Evolutionary conservation across 2,329 filamentous ascomycete species (phyloP).

Genomic region (Onygena corvina): DNA sequence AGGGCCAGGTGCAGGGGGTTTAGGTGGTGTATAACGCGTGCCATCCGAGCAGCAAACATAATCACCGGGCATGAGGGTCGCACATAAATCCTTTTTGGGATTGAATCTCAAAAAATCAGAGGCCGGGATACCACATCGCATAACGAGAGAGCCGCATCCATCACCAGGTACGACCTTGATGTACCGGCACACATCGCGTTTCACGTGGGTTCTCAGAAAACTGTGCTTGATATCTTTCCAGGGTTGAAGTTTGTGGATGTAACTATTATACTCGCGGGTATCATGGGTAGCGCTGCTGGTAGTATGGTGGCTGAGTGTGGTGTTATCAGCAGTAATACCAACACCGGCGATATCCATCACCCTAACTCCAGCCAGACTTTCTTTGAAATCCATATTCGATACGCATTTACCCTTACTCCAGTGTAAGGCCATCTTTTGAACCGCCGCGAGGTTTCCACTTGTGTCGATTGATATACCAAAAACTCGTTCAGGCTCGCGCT

Average conservation of each 20-base stretch:
- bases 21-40: too few relatives aligned
- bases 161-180: conserved; percentile 15
- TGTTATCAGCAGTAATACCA: background rate
- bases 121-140: conserved; percentile 4
- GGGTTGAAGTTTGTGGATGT: too few relatives aligned
- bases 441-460: conserved; percentile 2
- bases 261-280: too few relatives aligned
- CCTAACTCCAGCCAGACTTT: background rate
- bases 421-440: background rate
- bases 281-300: too few relatives aligned
- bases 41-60: conserved; percentile 29
- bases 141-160: conserved; percentile 1
- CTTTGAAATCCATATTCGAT: background rate
- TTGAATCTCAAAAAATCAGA: conserved; percentile 17
- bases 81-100: conserved; percentile 18
- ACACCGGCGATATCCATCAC: background rate
- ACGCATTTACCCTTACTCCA: conserved; percentile 7
- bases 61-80: conserved; percentile 24
- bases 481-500: background rate
- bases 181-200: too few relatives aligned
- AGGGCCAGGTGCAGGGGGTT: conserved; percentile 27
- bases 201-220: too few relatives aligned
- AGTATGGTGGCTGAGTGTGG: too few relatives aligned
- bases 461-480: conserved; percentile 6
- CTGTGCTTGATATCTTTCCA: too few relatives aligned